Evolutionary conservation across 768 basidiomycete genomes (phyloP), one percentile per base, ranked within the genome.

Genomic region (Megacollybia marginata): DNA sequence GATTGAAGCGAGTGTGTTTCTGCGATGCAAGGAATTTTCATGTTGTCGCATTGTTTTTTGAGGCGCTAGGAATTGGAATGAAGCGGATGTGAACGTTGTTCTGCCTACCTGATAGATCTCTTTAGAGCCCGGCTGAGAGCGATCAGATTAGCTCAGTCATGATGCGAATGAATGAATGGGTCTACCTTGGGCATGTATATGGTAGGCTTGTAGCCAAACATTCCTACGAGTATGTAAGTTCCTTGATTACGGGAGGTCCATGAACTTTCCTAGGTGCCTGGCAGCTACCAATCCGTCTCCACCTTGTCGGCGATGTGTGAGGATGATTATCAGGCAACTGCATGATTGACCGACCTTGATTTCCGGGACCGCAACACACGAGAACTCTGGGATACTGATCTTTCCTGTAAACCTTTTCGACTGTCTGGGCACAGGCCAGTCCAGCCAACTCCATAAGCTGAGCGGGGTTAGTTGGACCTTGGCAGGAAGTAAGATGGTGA

Each of bases 261-360:
- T 42, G 20, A 20, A 61, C 79, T 48, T 55, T 89, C 91, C 82
- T 8, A 99, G 78, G 68, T 99, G 96, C 42, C 95, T 76, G 40
- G 96, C 96, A 28, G 96, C 96, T 20, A 97, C 95, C 0, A 99
- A 72, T 4, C 96, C 96, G 67, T 99, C 96, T 11, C 96, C 96
- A 1, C 92, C 88, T 52, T 47, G 13, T 3, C 46, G 32, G 5
- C 13, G 38, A 52, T 31, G 33, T 16, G 34, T 31, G 44, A 19
- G 13, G 15, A 9, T n/a, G 44, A 43, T 40, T 15, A 28, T 36
- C 35, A 35, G 40, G 7, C 42, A 11, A 23, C 32, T 33, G 52
- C 34, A 31, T n/a, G 31, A 20, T 42, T n/a, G 47, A 32, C 42
- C 20, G 51, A 67, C 80, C 92, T 72, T 98, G 95, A 60, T 98